These are phyloP conservation scores for Diphasiastrum complanatum DNA, from an alignment of 83 land plant species.

Conservation along the genomic window DNA sequence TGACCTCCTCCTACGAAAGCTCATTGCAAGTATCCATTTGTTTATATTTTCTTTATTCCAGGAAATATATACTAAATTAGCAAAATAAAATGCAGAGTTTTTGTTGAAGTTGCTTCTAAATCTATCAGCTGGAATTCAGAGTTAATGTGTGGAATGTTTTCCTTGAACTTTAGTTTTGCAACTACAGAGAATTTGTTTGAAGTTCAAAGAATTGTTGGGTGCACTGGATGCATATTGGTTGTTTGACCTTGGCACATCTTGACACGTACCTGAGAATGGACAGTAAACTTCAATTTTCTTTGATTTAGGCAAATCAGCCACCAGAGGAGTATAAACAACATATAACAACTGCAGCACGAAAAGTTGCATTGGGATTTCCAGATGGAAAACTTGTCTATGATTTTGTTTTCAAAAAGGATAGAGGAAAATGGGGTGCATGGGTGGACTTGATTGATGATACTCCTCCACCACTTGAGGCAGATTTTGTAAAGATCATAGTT, in stretches of 20 bases:
- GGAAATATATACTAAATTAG: no score
- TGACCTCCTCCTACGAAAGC: slow-evolving; percentile 27
- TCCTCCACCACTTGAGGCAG: slow-evolving; percentile 20
- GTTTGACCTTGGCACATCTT: no score
- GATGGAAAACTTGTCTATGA: slow-evolving; percentile 36
- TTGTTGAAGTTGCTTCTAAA: no score
- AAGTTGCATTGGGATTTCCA: slow-evolving; percentile 29
- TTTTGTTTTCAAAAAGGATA: slow-evolving; percentile 25
- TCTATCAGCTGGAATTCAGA: no score
- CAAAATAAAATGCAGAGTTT: no score
- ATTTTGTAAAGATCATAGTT: slow-evolving; percentile 31
- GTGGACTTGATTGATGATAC: slow-evolving; percentile 31
- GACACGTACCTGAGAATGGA: not conserved
- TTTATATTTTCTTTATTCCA: no score
- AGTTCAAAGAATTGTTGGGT: no score
- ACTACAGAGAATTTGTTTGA: no score
- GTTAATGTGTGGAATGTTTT: no score
- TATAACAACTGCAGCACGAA: slow-evolving; percentile 31
- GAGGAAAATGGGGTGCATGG: slow-evolving; percentile 40
- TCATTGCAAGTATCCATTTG: slow-evolving; percentile 16
- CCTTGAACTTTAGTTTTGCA: no score
- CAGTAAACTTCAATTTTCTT: not conserved
- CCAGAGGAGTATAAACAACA: slow-evolving; percentile 32
- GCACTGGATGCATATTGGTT: no score
- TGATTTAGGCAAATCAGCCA: slow-evolving; percentile 34